phyloP scores from a whole-genome alignment of 768 basidiomycete species.

The Cystobasidium ongulense region DNA sequence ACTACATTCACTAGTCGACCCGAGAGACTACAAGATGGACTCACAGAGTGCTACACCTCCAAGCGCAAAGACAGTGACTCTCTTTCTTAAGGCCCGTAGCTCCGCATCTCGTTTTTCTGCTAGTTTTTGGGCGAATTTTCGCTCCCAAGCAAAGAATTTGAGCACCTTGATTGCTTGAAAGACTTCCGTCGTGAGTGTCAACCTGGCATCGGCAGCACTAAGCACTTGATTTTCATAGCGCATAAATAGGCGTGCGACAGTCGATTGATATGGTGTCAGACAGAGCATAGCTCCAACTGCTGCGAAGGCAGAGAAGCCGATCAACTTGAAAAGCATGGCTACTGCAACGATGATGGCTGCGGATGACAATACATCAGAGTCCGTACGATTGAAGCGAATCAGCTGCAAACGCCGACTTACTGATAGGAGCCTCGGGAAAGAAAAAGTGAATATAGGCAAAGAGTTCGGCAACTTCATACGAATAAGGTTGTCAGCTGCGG shows the following conservation, averaged over 20 bases:
- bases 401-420: too few species aligned
- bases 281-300: conserved; percentile 38
- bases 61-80: conserved; percentile 41
- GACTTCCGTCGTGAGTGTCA: conserved; percentile 48
- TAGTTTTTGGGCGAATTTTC: conserved; percentile 46
- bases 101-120: conserved; percentile 44
- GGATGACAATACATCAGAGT: conserved; percentile 18
- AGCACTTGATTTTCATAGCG: conserved; percentile 43
- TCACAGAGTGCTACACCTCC: conserved; percentile 12
- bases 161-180: conserved; percentile 47
- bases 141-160: conserved; percentile 46
- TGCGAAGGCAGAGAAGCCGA: conserved; percentile 40
- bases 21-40: not conserved
- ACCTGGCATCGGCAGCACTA: conserved; percentile 46
- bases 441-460: conserved; percentile 40
- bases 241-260: conserved; percentile 36
- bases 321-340: conserved; percentile 34
- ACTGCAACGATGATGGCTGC: conserved; percentile 33
- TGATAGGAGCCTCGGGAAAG: conserved; percentile 35
- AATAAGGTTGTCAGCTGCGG: not conserved
- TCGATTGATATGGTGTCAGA: conserved; percentile 37
- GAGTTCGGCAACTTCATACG: conserved; percentile 32
- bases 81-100: conserved; percentile 42
- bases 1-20: not conserved
- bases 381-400: too few species aligned